Conservation (phyloP, 108 stramenopile genomes). For the Halocafeteria seosinensis region DNA sequence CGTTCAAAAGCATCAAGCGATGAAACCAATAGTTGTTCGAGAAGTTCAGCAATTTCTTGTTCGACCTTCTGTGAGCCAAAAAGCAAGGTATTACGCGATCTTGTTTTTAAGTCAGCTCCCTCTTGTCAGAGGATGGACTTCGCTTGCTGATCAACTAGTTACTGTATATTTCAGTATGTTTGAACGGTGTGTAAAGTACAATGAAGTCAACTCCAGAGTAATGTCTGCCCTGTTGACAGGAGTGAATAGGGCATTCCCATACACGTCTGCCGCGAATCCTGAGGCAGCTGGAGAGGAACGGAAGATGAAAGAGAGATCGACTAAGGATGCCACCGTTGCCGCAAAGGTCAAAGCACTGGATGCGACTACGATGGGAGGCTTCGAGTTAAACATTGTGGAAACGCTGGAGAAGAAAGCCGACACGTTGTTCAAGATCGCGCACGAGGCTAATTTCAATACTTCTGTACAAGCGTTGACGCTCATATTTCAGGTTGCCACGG, state of each 20-base stretch:
- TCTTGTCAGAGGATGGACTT: not conserved
- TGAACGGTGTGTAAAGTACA: not conserved
- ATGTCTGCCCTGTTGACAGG: conserved; percentile 78
- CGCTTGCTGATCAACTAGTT: not conserved
- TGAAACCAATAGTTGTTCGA: conserved; percentile 52
- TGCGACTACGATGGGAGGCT: conserved; percentile 61
- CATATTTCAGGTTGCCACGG: conserved; percentile 57
- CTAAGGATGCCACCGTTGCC: not conserved
- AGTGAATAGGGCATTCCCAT: conserved; percentile 87
- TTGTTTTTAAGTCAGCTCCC: not conserved
- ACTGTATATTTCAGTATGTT: not conserved
- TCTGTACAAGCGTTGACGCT: conserved; percentile 32
- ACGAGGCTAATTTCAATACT: conserved; percentile 43
- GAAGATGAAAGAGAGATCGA: no score
- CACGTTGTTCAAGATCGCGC: conserved; percentile 68
- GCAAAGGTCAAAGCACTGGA: conserved; percentile 61
- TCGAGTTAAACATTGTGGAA: conserved; percentile 62
- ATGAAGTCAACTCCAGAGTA: conserved; percentile 33
- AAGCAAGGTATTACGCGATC: not conserved
- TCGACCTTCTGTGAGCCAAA: not conserved
- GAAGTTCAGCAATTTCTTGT: conserved; percentile 23
- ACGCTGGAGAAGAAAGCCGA: conserved; percentile 71
- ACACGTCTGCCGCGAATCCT: conserved; percentile 17
- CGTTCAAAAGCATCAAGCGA: conserved; percentile 64
- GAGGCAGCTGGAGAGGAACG: not conserved